Conservation (phyloP, 2,329 filamentous ascomycete genomes). For the Xylaria sp. region DNA sequence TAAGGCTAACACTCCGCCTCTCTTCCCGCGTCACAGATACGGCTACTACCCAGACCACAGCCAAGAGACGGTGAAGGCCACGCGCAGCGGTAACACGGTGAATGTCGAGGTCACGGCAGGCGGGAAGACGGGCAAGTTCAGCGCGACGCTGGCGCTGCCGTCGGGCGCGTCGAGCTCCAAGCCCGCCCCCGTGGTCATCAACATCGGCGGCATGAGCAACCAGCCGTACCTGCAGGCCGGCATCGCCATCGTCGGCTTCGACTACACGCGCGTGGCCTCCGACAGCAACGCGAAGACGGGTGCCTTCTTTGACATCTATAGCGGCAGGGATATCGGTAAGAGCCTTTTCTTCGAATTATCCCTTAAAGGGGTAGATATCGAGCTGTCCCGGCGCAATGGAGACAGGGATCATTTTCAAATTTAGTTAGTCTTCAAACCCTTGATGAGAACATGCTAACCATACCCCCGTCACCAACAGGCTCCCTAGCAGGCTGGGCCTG, state of each 20-base stretch:
- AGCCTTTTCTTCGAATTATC: constrained; percentile 4
- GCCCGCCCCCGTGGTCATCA: constrained; percentile 60
- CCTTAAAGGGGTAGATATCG: not conserved
- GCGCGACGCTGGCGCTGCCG: constrained; percentile 57
- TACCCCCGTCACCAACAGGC: constrained; percentile 47
- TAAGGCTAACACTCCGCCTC: not conserved
- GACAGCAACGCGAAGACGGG: constrained; percentile 62
- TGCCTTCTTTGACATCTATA: constrained; percentile 62
- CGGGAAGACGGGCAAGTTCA: constrained; percentile 58
- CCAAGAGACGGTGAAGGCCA: constrained; percentile 59
- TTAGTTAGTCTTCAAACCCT: no score
- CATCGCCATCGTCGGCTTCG: constrained; percentile 62
- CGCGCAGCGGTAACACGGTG: constrained; percentile 57
- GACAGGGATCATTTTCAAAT: no score
- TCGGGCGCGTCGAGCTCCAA: constrained; percentile 48
- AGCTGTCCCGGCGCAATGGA: no score
- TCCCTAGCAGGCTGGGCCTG: constrained; percentile 66
- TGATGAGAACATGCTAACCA: no score
- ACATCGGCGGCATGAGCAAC: constrained; percentile 62
- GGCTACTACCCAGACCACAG: constrained; percentile 63
- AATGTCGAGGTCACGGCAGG: constrained; percentile 56
- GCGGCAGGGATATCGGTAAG: constrained; percentile 60
- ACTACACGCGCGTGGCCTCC: constrained; percentile 60
- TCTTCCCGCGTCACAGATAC: constrained; percentile 34
- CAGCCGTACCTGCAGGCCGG: constrained; percentile 59